These are phyloP conservation scores for Dipteronia dyeriana DNA, from an alignment of 345 rosid genomes.

Conservation along the genomic window DNA sequence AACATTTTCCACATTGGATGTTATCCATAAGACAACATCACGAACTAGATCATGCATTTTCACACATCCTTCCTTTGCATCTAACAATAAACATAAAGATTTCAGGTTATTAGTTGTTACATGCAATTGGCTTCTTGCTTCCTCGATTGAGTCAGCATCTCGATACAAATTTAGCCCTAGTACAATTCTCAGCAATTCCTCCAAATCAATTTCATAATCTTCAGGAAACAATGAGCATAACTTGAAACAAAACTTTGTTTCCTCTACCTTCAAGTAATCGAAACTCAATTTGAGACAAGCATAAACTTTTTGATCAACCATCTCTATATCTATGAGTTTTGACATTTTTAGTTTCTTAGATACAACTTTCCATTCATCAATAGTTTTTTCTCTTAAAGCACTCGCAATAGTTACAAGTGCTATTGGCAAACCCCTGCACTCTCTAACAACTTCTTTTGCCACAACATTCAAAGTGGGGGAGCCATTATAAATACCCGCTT, in stretches of 20 bases:
- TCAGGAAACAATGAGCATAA: not conserved
- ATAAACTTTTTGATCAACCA: not conserved
- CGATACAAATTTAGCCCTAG: not conserved
- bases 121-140: not conserved
- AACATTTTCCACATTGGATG: not conserved
- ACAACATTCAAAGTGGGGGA: not conserved
- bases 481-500: not conserved
- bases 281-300: not conserved
- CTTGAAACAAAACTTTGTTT: not conserved
- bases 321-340: not conserved
- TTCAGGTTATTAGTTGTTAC: not conserved
- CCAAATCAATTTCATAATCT: not conserved
- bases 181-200: not conserved
- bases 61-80: not conserved
- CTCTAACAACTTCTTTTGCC: not conserved
- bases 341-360: constrained; percentile 1
- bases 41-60: constrained; percentile 18
- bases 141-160: not conserved
- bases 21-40: not conserved
- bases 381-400: not conserved
- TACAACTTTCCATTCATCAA: not conserved
- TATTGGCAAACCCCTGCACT: constrained; percentile 8
- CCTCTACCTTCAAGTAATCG: not conserved
- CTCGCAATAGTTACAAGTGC: not conserved
- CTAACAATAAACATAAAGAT: constrained; percentile 1